Evolutionary conservation across 2,329 filamentous ascomycete genomes (phyloP).

Genomic region (Ophiostoma himal-ulmi): DNA sequence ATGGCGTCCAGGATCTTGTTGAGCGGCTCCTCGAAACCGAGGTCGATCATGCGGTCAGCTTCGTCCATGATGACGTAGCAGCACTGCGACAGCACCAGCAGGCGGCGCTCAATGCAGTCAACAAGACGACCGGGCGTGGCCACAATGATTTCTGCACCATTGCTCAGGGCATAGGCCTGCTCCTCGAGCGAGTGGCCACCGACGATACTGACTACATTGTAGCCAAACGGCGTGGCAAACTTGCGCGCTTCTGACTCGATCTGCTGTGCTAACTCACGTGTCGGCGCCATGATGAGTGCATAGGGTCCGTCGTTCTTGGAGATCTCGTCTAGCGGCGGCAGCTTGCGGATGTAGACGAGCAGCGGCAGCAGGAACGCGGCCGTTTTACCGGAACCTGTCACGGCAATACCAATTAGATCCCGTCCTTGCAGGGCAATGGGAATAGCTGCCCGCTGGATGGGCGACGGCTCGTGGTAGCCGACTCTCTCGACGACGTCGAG

Average conservation of each 20-base stretch:
- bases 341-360: slow-evolving; percentile 86
- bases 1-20: slow-evolving; percentile 96
- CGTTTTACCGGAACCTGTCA: slow-evolving; percentile 97
- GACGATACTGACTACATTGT: slow-evolving; percentile 94
- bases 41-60: slow-evolving; percentile 97
- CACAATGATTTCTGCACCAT: slow-evolving; percentile 95
- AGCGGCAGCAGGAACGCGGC: slow-evolving; percentile 89
- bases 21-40: slow-evolving; percentile 94
- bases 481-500: slow-evolving; percentile 77
- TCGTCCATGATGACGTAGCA: slow-evolving; percentile 99
- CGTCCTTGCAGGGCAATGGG: slow-evolving; percentile 88
- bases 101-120: slow-evolving; percentile 89
- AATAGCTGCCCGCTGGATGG: slow-evolving; percentile 90
- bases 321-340: slow-evolving; percentile 75
- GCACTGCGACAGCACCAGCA: slow-evolving; percentile 90
- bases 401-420: slow-evolving; percentile 96
- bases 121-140: slow-evolving; percentile 96
- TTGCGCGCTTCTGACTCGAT: slow-evolving; percentile 92
- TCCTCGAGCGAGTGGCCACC: slow-evolving; percentile 94
- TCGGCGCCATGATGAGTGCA: slow-evolving; percentile 92
- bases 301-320: slow-evolving; percentile 95
- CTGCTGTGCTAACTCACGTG: slow-evolving; percentile 93
- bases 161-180: slow-evolving; percentile 80
- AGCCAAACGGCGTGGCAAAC: slow-evolving; percentile 84
- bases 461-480: slow-evolving; percentile 85